A percentile compares a stretch with the other conserved stretches of the same genome.
Evolutionary conservation across 768 basidiomycete genomes (phyloP).

Genomic region (Sarcomyxa edulis): DNA sequence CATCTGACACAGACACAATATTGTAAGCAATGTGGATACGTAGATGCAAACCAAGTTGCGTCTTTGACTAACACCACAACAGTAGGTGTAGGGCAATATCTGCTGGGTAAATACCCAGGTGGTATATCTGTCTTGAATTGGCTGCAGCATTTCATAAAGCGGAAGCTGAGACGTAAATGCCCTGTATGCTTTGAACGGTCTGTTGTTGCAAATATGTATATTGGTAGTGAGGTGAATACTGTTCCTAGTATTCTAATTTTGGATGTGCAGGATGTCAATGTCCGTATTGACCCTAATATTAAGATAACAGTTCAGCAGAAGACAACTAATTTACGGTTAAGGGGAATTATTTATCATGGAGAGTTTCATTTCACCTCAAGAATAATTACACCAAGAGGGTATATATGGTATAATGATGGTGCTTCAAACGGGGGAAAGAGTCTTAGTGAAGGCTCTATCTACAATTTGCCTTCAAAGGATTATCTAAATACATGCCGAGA

Average conservation of each 20-base stretch:
- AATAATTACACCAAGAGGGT: not conserved
- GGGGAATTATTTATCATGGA: conserved; percentile 6
- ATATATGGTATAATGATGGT: conserved; percentile 7
- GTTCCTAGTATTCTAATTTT: conserved; percentile 2
- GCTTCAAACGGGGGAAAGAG: no score
- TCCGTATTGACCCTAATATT: not conserved
- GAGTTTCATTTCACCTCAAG: conserved; percentile 6
- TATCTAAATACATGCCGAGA: no score
- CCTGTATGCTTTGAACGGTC: not conserved
- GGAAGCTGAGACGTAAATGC: not conserved
- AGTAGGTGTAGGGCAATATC: not conserved
- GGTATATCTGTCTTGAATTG: not conserved
- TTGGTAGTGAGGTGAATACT: not conserved
- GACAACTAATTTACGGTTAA: conserved; percentile 1
- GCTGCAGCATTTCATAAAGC: not conserved
- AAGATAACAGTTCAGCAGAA: not conserved
- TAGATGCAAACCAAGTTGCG: no score
- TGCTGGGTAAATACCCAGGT: not conserved
- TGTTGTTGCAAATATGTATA: no score
- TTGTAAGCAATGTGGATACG: no score
- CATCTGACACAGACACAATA: no score
- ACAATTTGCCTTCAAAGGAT: no score
- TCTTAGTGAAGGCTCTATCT: no score
- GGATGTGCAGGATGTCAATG: not conserved
- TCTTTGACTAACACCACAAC: no score